A percentile compares a stretch with the other conserved stretches of the same genome.
phyloP scores from a whole-genome alignment of 1,284 basidiomycete species.

The Sutorius eximius region DNA sequence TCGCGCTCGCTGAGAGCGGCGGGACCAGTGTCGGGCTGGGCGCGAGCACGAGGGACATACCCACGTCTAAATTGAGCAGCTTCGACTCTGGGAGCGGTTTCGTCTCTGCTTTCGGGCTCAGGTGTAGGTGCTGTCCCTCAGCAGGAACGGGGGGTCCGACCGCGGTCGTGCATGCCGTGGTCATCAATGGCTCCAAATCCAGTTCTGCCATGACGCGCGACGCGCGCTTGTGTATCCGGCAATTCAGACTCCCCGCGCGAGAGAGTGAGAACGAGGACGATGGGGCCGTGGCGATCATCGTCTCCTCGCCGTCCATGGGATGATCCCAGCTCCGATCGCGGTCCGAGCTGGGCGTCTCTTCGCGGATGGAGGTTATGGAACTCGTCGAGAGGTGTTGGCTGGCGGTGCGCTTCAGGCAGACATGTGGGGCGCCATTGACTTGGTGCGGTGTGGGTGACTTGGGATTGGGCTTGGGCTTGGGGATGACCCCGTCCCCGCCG shows the following conservation, averaged over 20 bases:
- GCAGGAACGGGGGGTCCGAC: too few relatives aligned
- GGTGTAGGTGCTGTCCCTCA: neutral
- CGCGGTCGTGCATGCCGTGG: neutral
- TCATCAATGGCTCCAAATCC: neutral
- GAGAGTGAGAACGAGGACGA: conserved; percentile 10
- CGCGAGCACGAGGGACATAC: conserved; percentile 4
- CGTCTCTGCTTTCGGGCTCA: too few relatives aligned
- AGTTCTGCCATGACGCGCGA: neutral
- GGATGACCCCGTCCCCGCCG: conserved; percentile 17
- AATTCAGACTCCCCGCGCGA: conserved; percentile 19
- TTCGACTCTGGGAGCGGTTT: neutral
- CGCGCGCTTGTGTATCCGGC: conserved; percentile 19
- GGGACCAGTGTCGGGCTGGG: conserved; percentile 11
- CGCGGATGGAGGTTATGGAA: conserved; percentile 21
- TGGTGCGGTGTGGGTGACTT: conserved; percentile 2
- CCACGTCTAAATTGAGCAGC: conserved; percentile 5
- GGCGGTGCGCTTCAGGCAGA: neutral
- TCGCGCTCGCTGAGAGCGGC: neutral
- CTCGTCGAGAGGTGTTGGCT: conserved; percentile 13
- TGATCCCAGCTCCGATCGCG: neutral
- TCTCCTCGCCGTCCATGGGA: neutral
- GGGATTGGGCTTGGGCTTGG: neutral
- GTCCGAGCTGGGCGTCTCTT: neutral
- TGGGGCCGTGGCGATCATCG: neutral
- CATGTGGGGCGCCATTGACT: conserved; percentile 12